phyloP scores from a whole-genome alignment of 768 basidiomycete genomes.

The Sutorius australiensis region DNA sequence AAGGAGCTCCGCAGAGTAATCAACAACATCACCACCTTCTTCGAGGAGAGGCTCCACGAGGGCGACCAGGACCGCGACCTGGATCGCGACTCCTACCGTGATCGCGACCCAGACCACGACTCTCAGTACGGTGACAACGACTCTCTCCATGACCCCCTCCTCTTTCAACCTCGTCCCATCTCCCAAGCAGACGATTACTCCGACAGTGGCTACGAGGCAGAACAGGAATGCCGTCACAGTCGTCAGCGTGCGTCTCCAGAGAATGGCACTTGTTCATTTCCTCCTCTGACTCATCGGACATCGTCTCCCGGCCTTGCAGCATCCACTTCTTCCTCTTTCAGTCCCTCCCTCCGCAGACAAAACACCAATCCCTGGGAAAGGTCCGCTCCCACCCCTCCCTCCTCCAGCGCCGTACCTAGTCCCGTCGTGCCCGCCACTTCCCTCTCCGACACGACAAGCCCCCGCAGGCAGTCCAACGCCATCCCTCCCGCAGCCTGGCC shows the following conservation, averaged over 20 bases:
- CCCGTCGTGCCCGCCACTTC: conserved; percentile 57
- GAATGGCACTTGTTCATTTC: conserved; percentile 35
- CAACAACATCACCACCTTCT: conserved; percentile 89
- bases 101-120: conserved; percentile 53
- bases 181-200: conserved; percentile 71
- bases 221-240: conserved; percentile 56
- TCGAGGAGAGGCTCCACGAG: conserved; percentile 85
- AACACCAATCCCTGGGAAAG: conserved; percentile 65
- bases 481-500: conserved; percentile 53
- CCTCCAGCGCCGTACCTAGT: conserved; percentile 55
- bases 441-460: conserved; percentile 60
- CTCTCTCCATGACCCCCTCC: conserved; percentile 56
- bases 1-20: conserved; percentile 93
- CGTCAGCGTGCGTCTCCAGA: conserved; percentile 73
- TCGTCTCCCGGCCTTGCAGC: conserved; percentile 59
- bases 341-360: conserved; percentile 68
- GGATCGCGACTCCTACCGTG: conserved; percentile 54
- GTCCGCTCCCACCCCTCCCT: conserved; percentile 44
- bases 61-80: conserved; percentile 61
- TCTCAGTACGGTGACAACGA: conserved; percentile 55
- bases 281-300: conserved; percentile 49
- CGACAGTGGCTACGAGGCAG: conserved; percentile 81
- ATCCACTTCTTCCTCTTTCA: conserved; percentile 56
- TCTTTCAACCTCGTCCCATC: conserved; percentile 52
- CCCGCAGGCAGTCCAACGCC: conserved; percentile 57